A percentile compares a stretch with the other conserved stretches of the same genome.
Conservation (phyloP, 768 basidiomycete species). For the Hebeloma cylindrosporum region DNA sequence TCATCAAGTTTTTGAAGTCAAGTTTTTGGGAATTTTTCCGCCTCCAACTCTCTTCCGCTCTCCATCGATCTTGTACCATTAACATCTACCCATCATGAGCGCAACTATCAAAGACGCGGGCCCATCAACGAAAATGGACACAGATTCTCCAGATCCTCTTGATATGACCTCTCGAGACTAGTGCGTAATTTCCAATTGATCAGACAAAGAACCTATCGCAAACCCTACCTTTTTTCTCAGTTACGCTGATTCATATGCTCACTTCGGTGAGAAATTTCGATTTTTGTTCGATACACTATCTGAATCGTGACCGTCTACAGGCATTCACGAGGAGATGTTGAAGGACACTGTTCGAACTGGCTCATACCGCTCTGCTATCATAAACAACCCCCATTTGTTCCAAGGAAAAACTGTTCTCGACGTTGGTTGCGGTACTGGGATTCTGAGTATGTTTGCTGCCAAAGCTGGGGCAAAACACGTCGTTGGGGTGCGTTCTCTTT, state of each 20-base stretch:
- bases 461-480: conserved; percentile 94
- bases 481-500: conserved; percentile 66
- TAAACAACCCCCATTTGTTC: conserved; percentile 94
- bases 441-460: conserved; percentile 96
- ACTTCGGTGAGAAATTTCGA: conserved; percentile 65
- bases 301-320: conserved; percentile 44
- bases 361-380: conserved; percentile 91
- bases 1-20: conserved; percentile 8
- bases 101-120: conserved; percentile 27
- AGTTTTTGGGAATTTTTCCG: conserved; percentile 9
- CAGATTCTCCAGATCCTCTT: conserved; percentile 27
- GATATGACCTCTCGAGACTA: conserved; percentile 89
- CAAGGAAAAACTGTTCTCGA: conserved; percentile 96
- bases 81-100: conserved; percentile 15
- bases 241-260: conserved; percentile 95
- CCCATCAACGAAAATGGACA: conserved; percentile 26
- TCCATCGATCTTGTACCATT: conserved; percentile 16
- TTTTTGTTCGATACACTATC: conserved; percentile 5
- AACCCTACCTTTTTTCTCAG: conserved; percentile 43
- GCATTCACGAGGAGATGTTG: conserved; percentile 99
- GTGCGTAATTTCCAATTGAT: conserved; percentile 48
- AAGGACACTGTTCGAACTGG: conserved; percentile 95
- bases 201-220: conserved; percentile 26
- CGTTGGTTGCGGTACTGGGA: conserved; percentile 98
- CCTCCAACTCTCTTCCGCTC: conserved; percentile 6